phyloP scores from a whole-genome alignment of 192 early-diverging fungal genomes.

The Coemansia interrupta region DNA sequence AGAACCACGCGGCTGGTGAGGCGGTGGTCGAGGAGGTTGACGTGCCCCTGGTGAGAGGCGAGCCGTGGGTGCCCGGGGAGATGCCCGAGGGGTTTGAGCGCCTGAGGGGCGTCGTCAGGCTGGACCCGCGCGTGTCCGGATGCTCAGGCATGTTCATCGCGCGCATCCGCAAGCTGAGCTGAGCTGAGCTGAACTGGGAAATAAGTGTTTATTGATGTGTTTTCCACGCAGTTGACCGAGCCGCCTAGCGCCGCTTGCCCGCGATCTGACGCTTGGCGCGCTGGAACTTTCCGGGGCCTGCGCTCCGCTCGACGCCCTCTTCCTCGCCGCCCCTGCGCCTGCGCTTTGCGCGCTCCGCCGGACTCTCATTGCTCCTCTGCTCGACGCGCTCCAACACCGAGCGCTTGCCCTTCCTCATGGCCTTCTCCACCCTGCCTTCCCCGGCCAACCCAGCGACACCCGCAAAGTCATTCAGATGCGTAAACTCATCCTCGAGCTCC shows the following conservation, averaged over 20 bases:
- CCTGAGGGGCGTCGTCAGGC: slow-evolving; percentile 12
- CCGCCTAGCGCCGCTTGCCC: slow-evolving; percentile 12
- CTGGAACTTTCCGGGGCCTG: slow-evolving; percentile 34
- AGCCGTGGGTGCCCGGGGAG: slow-evolving; percentile 14
- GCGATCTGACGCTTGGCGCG: slow-evolving; percentile 23
- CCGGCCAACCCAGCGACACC: slow-evolving; percentile 27
- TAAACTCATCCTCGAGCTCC: slow-evolving; percentile 81
- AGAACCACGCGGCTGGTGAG: not conserved
- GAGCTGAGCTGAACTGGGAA: too few relatives aligned
- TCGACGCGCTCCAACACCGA: slow-evolving; percentile 10
- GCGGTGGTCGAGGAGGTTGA: slow-evolving; percentile 18
- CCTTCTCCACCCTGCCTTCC: too few relatives aligned
- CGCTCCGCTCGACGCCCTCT: slow-evolving; percentile 18
- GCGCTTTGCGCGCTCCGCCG: slow-evolving; percentile 37
- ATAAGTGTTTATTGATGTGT: not conserved
- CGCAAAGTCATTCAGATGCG: slow-evolving; percentile 58
- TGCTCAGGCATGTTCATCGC: slow-evolving; percentile 67
- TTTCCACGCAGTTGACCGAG: not conserved
- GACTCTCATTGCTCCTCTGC: slow-evolving; percentile 36
- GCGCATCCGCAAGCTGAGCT: slow-evolving; percentile 63
- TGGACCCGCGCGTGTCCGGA: slow-evolving; percentile 41
- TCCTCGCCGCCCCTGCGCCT: slow-evolving; percentile 22
- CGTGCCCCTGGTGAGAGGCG: slow-evolving; percentile 6
- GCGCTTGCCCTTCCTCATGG: too few relatives aligned
- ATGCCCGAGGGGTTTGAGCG: not conserved